Conservation (phyloP, 2,329 filamentous ascomycete species). For the Scedosporium apiospermum region DNA sequence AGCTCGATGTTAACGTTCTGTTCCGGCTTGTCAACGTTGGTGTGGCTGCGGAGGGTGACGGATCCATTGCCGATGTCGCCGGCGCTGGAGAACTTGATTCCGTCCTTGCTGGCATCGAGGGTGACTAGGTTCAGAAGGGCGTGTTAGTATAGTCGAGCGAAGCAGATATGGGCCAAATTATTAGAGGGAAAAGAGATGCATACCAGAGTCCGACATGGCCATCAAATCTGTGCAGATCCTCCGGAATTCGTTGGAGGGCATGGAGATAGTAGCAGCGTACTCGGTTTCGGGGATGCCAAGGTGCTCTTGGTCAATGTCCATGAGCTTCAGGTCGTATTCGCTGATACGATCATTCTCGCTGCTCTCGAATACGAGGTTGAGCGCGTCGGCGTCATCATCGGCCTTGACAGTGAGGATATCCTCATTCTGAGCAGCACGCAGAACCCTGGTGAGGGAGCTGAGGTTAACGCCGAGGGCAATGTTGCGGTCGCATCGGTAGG, state of each 20-base stretch:
- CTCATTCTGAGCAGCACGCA: slow-evolving; percentile 87
- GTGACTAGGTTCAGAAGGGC: slow-evolving; percentile 50
- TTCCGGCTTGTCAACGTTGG: slow-evolving; percentile 79
- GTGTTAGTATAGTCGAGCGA: slow-evolving; percentile 11
- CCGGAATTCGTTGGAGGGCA: slow-evolving; percentile 86
- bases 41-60: slow-evolving; percentile 83
- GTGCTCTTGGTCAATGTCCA: slow-evolving; percentile 99
- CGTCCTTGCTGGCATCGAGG: slow-evolving; percentile 95
- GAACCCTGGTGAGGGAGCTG: slow-evolving; percentile 90
- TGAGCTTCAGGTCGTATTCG: slow-evolving; percentile 99
- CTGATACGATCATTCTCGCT: slow-evolving; percentile 78
- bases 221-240: slow-evolving; percentile 89
- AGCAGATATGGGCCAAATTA: slow-evolving; percentile 53
- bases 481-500: slow-evolving; percentile 97
- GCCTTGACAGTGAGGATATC: slow-evolving; percentile 96
- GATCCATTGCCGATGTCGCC: slow-evolving; percentile 95
- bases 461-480: slow-evolving; percentile 97
- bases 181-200: slow-evolving; percentile 50
- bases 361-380: slow-evolving; percentile 95
- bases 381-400: slow-evolving; percentile 88
- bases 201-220: slow-evolving; percentile 92
- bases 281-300: slow-evolving; percentile 98
- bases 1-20: slow-evolving; percentile 83
- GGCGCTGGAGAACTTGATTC: slow-evolving; percentile 85
- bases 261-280: slow-evolving; percentile 80